Conservation (phyloP, 176 grass and related monocot genomes). For the Musa beccarii region DNA sequence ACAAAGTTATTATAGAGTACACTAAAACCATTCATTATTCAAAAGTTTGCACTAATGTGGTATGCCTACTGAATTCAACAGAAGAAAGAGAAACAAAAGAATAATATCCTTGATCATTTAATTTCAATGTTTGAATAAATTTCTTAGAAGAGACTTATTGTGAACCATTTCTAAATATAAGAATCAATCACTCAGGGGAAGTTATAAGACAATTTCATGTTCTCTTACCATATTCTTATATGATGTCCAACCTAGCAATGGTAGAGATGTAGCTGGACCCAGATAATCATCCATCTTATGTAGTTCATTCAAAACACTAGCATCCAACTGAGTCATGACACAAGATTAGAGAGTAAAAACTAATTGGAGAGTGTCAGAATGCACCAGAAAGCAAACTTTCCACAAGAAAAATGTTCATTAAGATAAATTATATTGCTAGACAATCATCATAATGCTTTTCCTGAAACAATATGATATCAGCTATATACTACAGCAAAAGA, state of each 20-base stretch:
- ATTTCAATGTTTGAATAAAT: background rate
- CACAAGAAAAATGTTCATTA: background rate
- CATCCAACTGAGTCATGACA: slow-evolving; percentile 37
- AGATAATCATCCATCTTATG: slow-evolving; percentile 44
- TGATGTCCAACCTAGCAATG: slow-evolving; percentile 46
- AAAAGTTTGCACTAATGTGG: too few relatives aligned
- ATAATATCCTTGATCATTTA: background rate
- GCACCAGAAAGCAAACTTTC: background rate
- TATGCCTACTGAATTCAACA: too few relatives aligned
- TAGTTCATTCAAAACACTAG: slow-evolving; percentile 37
- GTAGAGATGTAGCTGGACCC: slow-evolving; percentile 53
- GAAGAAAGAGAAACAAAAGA: background rate
- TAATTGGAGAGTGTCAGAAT: background rate
- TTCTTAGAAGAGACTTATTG: background rate
- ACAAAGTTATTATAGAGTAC: too few relatives aligned
- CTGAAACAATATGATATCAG: background rate
- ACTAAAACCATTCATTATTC: too few relatives aligned
- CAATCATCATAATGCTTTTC: background rate
- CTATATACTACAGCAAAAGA: background rate
- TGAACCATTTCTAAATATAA: background rate
- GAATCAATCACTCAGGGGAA: background rate
- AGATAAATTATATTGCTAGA: background rate
- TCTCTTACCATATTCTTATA: slow-evolving; percentile 54
- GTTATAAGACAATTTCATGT: background rate
- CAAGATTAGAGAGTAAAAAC: background rate